Conservation (phyloP, 164 flowering plant genomes). For the Tetrastigma voinierianum region DNA sequence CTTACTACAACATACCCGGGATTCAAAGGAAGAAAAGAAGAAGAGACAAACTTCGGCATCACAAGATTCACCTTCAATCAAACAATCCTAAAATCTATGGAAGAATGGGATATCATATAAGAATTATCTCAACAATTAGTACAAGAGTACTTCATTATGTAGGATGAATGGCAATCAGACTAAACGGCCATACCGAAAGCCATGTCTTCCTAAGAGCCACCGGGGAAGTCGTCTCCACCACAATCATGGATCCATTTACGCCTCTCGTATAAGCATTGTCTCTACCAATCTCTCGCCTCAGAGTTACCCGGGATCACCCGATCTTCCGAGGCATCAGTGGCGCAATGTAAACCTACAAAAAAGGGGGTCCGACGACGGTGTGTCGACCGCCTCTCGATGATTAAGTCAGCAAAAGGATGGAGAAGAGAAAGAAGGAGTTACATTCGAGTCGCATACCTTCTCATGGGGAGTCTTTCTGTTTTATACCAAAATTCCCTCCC, state of each 20-base stretch:
- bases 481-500: too few species aligned
- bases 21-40: conserved; percentile 32
- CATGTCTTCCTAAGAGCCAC: conserved; percentile 67
- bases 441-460: too few species aligned
- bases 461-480: too few species aligned
- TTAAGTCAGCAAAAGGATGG: too few species aligned
- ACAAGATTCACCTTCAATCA: conserved; percentile 46
- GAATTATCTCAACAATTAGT: background rate
- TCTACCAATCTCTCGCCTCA: conserved; percentile 32
- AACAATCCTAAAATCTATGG: conserved; percentile 38
- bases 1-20: conserved; percentile 18
- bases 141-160: background rate
- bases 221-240: conserved; percentile 36
- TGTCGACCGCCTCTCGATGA: too few species aligned
- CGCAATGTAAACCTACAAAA: too few species aligned
- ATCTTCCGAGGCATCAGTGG: too few species aligned
- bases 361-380: too few species aligned
- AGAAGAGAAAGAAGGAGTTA: too few species aligned
- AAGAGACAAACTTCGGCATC: conserved; percentile 56
- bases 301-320: too few species aligned
- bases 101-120: background rate
- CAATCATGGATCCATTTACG: conserved; percentile 52
- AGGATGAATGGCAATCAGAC: background rate
- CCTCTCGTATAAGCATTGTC: conserved; percentile 33
- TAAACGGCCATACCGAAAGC: conserved; percentile 37